Base-by-base conservation (phyloP, 331 rosid genomes). In the Malus hybrid region DNA sequence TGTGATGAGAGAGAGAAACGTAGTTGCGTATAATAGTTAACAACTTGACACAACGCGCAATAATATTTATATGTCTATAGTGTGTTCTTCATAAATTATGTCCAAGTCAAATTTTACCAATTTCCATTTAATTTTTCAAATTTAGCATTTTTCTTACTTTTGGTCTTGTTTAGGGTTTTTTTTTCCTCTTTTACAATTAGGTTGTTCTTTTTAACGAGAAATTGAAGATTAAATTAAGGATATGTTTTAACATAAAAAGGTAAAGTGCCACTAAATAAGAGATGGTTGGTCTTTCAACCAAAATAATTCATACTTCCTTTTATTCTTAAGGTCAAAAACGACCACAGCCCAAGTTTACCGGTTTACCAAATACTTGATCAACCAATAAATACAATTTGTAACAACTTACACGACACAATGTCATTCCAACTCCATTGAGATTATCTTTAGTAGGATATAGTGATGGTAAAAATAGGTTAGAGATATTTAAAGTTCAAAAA, bases 11-110 rank as follows among this genome's bases (percentile, higher is more conserved):
- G 12, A 39, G 13, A 39, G 12, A 39, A 39, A 10, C 12, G 0
- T 39, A 39, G 1, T 9, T 10, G 12, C 0, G 46, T 39, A 3
- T 0, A 39, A 39, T 0, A 39, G 13, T 39, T 39, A 4, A 39
- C 12, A 3, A 42, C 14, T 42, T 42, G 14, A 3, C 20, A 6
- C 10, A 4, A 3, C 20, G 2, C 10, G 0, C 10, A 52, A 52
- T 52, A 52, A 1, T 52, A 16, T 16, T 0, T 50, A 0, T 6
- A 10, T 52, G 4, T 0, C 0, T 18, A 52, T 6, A 52, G 3
- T 52, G 57, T 18, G 57, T 52, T 52, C 10, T 52, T 52, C 10
- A 52, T 0, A 46, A 52, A 52, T 18, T 52, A 16, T 52, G 19
- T 52, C 10, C 10, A 19, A 6, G 5, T 6, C 20, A 52, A 52